Percentiles rank a stretch among this genome's conserved stretches.
These are phyloP conservation scores for Chlamydomonas reinhardtii DNA, from an alignment of 163 green algal species.

Conservation along the genomic window DNA sequence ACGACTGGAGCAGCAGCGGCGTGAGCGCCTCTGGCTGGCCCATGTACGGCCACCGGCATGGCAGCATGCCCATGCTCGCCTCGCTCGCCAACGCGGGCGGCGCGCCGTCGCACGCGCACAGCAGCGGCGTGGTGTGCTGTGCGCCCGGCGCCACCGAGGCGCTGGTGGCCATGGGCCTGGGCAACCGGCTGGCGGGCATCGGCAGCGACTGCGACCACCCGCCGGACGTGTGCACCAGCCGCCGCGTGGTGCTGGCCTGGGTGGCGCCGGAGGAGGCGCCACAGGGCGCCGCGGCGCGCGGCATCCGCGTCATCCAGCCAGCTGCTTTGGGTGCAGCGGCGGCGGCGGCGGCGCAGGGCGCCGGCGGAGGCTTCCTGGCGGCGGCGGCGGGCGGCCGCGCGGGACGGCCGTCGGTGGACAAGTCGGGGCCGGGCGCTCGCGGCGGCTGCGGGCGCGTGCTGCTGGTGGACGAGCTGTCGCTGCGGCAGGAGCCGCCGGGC, in stretches of 20 bases:
- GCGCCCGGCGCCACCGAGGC: constrained; percentile 86
- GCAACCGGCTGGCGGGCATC: constrained; percentile 78
- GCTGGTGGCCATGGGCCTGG: constrained; percentile 86
- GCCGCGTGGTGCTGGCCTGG: constrained; percentile 32
- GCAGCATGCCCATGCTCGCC: constrained; percentile 6
- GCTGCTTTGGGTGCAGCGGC: too few relatives aligned
- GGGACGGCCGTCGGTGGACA: not conserved
- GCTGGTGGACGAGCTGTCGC: constrained; percentile 44
- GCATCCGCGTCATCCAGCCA: constrained; percentile 25
- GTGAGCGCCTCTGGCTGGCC: too few relatives aligned
- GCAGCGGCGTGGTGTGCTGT: constrained; percentile 77
- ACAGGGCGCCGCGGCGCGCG: constrained; percentile 45
- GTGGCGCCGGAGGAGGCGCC: constrained; percentile 47
- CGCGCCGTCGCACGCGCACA: constrained; percentile 17
- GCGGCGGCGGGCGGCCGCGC: not conserved
- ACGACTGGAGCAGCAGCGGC: too few relatives aligned
- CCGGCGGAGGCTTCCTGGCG: not conserved
- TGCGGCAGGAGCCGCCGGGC: constrained; percentile 37
- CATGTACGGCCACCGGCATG: not conserved
- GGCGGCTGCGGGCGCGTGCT: constrained; percentile 19
- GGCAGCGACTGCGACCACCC: constrained; percentile 83
- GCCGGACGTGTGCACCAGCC: constrained; percentile 52
- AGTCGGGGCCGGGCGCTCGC: not conserved
- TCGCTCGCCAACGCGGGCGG: not conserved
- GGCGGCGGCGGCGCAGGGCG: not conserved